A percentile compares a stretch with the other conserved stretches of the same genome.
These are phyloP conservation scores for Neurospora pannonica DNA, from an alignment of 495 filamentous ascomycete species.

Conservation along the genomic window DNA sequence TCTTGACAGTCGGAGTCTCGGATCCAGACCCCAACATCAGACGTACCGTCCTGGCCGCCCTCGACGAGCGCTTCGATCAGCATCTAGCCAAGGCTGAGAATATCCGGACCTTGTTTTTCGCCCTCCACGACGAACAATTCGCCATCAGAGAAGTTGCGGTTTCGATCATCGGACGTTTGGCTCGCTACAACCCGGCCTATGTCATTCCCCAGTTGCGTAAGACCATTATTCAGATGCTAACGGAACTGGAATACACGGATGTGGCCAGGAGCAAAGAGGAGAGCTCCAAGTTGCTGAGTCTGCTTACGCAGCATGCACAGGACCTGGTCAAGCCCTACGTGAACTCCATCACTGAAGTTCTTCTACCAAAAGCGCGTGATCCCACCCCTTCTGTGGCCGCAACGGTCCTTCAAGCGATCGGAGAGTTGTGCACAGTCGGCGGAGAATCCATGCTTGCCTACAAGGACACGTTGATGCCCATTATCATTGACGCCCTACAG, in stretches of 20 bases:
- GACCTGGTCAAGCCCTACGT: slow-evolving; percentile 90
- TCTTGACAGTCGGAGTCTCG: slow-evolving; percentile 87
- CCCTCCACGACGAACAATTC: slow-evolving; percentile 92
- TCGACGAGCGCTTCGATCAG: slow-evolving; percentile 89
- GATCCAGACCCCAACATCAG: slow-evolving; percentile 86
- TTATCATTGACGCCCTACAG: slow-evolving; percentile 85
- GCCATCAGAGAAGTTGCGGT: slow-evolving; percentile 89
- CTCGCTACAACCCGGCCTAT: slow-evolving; percentile 87
- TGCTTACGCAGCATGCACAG: slow-evolving; percentile 84
- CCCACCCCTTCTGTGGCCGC: slow-evolving; percentile 77
- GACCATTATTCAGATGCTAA: slow-evolving; percentile 88
- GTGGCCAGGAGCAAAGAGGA: slow-evolving; percentile 90
- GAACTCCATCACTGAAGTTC: slow-evolving; percentile 81
- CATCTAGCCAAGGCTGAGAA: slow-evolving; percentile 94
- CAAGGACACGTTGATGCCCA: slow-evolving; percentile 82
- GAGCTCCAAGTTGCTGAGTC: slow-evolving; percentile 82
- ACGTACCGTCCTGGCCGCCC: slow-evolving; percentile 71
- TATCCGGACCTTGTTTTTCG: slow-evolving; percentile 87
- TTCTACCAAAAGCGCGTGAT: slow-evolving; percentile 82
- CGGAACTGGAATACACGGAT: slow-evolving; percentile 91
- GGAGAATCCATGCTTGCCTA: slow-evolving; percentile 84
- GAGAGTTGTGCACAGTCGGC: slow-evolving; percentile 85
- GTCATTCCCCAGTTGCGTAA: slow-evolving; percentile 93
- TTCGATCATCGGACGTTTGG: slow-evolving; percentile 88
- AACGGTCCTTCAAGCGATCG: slow-evolving; percentile 85